Percentiles rank a stretch among this genome's conserved stretches.
These are phyloP conservation scores for Lentinula lateritia DNA, from an alignment of 768 basidiomycete species.

Conservation along the genomic window DNA sequence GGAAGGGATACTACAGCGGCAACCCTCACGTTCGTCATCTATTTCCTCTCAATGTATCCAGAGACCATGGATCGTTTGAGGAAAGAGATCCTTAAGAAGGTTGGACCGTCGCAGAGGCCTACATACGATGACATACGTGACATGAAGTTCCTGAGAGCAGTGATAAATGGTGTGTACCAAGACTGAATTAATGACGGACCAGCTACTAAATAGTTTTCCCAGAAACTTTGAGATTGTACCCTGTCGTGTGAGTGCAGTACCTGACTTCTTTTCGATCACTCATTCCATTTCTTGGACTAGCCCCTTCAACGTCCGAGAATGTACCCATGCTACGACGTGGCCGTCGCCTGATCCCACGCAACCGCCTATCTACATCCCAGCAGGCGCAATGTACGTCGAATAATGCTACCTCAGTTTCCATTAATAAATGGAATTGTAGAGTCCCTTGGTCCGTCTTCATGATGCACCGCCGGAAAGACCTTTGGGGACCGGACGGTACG, in stretches of 20 bases:
- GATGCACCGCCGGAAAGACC: constrained; percentile 61
- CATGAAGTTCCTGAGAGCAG: constrained; percentile 60
- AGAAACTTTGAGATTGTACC: constrained; percentile 55
- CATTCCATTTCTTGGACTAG: not conserved
- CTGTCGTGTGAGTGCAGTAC: constrained; percentile 35
- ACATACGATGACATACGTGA: constrained; percentile 52
- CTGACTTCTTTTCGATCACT: not conserved
- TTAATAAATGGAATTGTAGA: constrained; percentile 15
- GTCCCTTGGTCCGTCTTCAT: constrained; percentile 50
- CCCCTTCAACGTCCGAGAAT: constrained; percentile 28
- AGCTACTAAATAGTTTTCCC: not conserved
- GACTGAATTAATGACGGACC: not conserved
- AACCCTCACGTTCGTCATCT: constrained; percentile 36
- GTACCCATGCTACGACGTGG: constrained; percentile 42
- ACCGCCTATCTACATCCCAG: constrained; percentile 50
- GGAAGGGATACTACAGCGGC: constrained; percentile 42
- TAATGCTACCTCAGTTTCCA: not conserved
- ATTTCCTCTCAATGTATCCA: constrained; percentile 48
- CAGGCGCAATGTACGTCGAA: constrained; percentile 36
- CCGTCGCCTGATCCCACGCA: constrained; percentile 37
- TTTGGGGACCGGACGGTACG: constrained; percentile 70
- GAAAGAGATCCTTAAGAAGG: constrained; percentile 47
- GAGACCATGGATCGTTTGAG: constrained; percentile 41
- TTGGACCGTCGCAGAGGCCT: constrained; percentile 44
- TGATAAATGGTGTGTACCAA: constrained; percentile 48